Base-by-base conservation (phyloP, 257 asterid genomes). In the Nicotiana benthamiana region DNA sequence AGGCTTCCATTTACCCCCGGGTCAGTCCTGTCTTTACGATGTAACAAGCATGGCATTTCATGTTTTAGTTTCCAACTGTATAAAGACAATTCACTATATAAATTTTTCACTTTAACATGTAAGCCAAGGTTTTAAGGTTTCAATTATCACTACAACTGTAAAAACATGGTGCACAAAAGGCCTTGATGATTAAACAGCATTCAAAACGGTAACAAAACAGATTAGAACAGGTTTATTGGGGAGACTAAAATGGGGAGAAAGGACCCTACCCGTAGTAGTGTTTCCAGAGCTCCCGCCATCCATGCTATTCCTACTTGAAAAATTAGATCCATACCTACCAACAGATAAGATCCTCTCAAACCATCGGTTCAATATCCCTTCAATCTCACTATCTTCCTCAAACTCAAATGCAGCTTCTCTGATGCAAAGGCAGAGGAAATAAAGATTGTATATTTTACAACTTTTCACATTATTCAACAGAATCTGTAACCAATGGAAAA, bases 351-450 rank as follows among this genome's bases (percentile, higher is more conserved):
- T 88, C 89, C 97, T 92, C 86, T 94, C 93, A 84, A 90, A 94
- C 89, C 90, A 84, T 82, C 97, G 86, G 77, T 87, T 89, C 89
- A 96, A 78, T 84, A 96, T 94, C 75, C 97, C 98, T 17, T 87
- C 90, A 81, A 93, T 83, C 43, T 93, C 97, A 5, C 86, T 79
- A 79, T 85, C 92, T 87, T 84, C 90, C 65, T 85, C 91, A 64
- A 84, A 82, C 65, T 84, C 91, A 68, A 84, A 82, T 83, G 77
- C 87, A 66, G 32, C 76, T 72, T 90, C 92, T 80, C 98, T 95
- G 83, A 75, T 83, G 59, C 87, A 89, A 79, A 72, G 60, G 7
- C 75, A 36, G 9, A 6, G 59, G 12, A 79, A 63, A 63, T 15
- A 40, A 24, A n/a, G 75, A 22, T 13, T 12, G 59, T 26, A 24